Evolutionary conservation across 2,329 filamentous ascomycete genomes (phyloP).

Genomic region (Aureobasidium uvarum): DNA sequence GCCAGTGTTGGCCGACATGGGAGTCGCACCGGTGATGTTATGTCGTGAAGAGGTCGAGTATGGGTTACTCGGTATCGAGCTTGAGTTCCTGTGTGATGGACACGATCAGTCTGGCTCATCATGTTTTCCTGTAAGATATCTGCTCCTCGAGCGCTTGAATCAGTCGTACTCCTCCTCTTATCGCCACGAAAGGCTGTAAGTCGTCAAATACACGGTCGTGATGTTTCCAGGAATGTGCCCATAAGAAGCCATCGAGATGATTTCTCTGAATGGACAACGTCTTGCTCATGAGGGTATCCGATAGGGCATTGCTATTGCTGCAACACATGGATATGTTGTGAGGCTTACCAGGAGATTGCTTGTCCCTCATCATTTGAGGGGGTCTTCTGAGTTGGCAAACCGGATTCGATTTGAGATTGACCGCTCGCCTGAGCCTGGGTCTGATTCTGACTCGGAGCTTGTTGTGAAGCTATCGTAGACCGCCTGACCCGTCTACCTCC

Average conservation of each 20-base stretch:
- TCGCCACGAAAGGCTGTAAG: too few relatives aligned
- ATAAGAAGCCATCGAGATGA: too few relatives aligned
- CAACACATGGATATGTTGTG: background rate
- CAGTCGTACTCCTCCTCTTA: background rate
- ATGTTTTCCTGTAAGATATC: background rate
- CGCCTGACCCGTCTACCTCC: slow-evolving; percentile 59
- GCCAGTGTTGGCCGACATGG: slow-evolving; percentile 1
- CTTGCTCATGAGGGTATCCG: background rate
- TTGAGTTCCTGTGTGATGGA: slow-evolving; percentile 26
- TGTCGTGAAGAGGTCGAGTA: slow-evolving; percentile 26
- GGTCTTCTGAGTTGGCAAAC: slow-evolving; percentile 30
- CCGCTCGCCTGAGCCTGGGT: slow-evolving; percentile 30
- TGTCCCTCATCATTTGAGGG: slow-evolving; percentile 27
- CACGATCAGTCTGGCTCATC: slow-evolving; percentile 27
- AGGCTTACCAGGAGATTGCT: slow-evolving; percentile 1
- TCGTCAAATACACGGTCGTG: too few relatives aligned
- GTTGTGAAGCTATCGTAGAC: slow-evolving; percentile 41
- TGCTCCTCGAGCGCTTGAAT: background rate
- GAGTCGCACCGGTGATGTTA: background rate
- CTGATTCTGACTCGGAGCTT: slow-evolving; percentile 29
- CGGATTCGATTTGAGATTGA: background rate
- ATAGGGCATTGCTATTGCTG: background rate
- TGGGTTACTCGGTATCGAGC: slow-evolving; percentile 31
- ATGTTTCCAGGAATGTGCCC: too few relatives aligned
- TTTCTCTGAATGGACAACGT: too few relatives aligned